Conservation (phyloP, 2,329 filamentous ascomycete species). For the Colletotrichum magnum region DNA sequence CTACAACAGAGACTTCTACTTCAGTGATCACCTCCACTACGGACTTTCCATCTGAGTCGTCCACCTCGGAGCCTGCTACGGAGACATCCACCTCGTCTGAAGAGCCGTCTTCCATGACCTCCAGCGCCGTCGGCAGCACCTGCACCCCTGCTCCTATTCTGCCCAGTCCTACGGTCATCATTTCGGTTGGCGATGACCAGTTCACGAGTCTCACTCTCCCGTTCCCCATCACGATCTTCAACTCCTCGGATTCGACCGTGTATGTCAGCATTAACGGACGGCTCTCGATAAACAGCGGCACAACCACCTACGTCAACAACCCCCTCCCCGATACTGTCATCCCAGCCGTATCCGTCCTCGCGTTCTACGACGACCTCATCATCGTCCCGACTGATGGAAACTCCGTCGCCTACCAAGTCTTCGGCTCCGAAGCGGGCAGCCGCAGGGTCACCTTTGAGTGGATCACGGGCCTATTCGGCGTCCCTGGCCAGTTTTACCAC, state of each 20-base stretch:
- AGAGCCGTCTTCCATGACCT: neutral
- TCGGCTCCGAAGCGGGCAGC: neutral
- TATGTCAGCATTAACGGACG: slow-evolving; percentile 12
- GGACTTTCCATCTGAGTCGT: neutral
- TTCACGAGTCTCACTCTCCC: neutral
- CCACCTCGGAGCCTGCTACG: neutral
- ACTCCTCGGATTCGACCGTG: neutral
- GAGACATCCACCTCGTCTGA: neutral
- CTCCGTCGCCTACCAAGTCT: neutral
- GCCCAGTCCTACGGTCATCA: neutral
- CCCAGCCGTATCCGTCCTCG: neutral
- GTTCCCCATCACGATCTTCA: slow-evolving; percentile 2
- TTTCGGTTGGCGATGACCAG: neutral
- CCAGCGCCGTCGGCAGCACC: neutral
- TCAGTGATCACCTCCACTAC: too few species aligned
- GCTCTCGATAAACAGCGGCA: neutral
- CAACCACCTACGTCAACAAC: neutral
- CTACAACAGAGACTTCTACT: neutral
- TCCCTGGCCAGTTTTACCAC: neutral
- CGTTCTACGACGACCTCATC: slow-evolving; percentile 1
- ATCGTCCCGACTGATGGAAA: neutral
- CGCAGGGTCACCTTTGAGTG: slow-evolving; percentile 19
- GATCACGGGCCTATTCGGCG: neutral
- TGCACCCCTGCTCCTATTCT: slow-evolving; percentile 1
- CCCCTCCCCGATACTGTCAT: neutral